These are phyloP conservation scores for Hyaloperonospora arabidopsidis DNA, from an alignment of 352 stramenopile genomes.

Conservation along the genomic window DNA sequence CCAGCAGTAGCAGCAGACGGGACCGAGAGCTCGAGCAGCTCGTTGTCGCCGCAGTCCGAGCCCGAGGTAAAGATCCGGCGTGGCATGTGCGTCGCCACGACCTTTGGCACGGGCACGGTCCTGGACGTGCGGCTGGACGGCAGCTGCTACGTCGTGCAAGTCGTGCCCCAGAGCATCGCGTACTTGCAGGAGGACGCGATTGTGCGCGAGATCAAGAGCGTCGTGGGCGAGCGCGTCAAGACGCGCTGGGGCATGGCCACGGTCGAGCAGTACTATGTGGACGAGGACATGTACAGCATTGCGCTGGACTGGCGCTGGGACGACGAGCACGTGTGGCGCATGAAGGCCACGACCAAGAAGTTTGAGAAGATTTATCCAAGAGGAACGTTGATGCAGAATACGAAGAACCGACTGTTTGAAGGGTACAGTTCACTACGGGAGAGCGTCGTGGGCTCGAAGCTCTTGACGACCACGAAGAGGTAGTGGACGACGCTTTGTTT, in stretches of 20 bases:
- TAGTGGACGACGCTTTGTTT: constrained; percentile 8
- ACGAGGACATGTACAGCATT: constrained; percentile 87
- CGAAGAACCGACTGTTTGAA: constrained; percentile 73
- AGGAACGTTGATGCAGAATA: constrained; percentile 70
- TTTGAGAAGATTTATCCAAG: constrained; percentile 68
- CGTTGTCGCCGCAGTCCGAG: constrained; percentile 31
- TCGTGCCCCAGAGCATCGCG: constrained; percentile 61
- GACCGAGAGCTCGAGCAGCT: constrained; percentile 17
- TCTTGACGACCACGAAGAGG: constrained; percentile 45
- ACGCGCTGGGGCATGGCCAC: constrained; percentile 78
- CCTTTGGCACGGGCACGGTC: constrained; percentile 67
- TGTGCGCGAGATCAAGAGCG: constrained; percentile 72
- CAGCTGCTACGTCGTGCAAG: constrained; percentile 66
- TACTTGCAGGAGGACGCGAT: constrained; percentile 63
- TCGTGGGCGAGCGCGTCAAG: constrained; percentile 80
- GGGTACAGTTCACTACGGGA: constrained; percentile 66
- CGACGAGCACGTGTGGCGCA: constrained; percentile 82
- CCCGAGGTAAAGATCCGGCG: constrained; percentile 35
- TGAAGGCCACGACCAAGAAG: constrained; percentile 87
- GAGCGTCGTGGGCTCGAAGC: constrained; percentile 57
- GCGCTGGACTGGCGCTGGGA: constrained; percentile 84
- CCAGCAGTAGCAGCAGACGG: constrained; percentile 13
- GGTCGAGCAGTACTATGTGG: constrained; percentile 77
- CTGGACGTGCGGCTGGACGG: constrained; percentile 65
- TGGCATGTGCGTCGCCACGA: constrained; percentile 65